Evolutionary conservation across 2,329 filamentous ascomycete species (phyloP).

Genomic region (Botryotinia narcissicola): DNA sequence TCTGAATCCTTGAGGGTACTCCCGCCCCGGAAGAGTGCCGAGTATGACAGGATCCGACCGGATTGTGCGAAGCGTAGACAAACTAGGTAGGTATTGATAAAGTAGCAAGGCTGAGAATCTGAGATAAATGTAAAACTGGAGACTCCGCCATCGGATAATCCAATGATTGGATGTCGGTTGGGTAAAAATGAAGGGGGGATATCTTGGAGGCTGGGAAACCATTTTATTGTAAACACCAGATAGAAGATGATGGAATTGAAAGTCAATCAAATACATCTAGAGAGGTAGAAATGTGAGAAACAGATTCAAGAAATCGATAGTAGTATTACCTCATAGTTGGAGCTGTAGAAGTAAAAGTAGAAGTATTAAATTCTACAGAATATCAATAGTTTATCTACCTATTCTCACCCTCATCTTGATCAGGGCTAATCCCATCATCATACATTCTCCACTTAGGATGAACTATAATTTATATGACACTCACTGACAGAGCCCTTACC

Average conservation of each 20-base stretch:
- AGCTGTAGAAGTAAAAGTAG: too few species aligned
- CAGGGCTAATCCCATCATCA: not conserved
- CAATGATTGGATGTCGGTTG: conserved; percentile 11
- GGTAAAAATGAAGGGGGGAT: not conserved
- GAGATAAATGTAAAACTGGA: conserved; percentile 7
- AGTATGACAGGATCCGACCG: not conserved
- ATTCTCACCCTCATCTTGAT: not conserved
- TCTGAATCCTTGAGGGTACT: conserved; percentile 4
- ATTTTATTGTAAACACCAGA: not conserved
- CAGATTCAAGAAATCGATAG: not conserved
- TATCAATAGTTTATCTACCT: not conserved
- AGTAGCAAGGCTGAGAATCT: conserved; percentile 6
- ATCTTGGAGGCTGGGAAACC: conserved; percentile 7
- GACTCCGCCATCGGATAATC: conserved; percentile 12
- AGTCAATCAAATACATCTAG: not conserved
- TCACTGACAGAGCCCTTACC: not conserved
- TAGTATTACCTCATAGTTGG: not conserved
- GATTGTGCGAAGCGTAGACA: not conserved
- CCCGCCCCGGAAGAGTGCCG: conserved; percentile 6
- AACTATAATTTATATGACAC: conserved; percentile 1
- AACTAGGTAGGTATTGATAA: not conserved
- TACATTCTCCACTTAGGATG: not conserved
- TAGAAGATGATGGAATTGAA: not conserved
- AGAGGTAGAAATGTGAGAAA: not conserved
- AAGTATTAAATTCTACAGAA: not conserved